A percentile compares a stretch with the other conserved stretches of the same genome.
Evolutionary conservation across 2,329 filamentous ascomycete species (phyloP).

Genomic region (Cordyceps farinosa): DNA sequence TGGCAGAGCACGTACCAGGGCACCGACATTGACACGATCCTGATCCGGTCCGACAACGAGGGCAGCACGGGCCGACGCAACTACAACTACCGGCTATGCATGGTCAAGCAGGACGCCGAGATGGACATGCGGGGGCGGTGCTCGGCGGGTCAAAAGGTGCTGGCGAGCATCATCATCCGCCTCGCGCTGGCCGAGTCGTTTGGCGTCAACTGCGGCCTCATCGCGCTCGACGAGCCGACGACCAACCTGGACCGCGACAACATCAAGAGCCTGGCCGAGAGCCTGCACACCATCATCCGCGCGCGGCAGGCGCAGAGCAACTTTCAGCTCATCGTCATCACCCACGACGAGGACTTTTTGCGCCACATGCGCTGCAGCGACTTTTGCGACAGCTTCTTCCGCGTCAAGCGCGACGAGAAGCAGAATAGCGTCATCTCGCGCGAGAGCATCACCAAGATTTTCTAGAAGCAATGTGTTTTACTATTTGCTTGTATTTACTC

Average conservation of each 20-base stretch:
- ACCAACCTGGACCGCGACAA: constrained; percentile 96
- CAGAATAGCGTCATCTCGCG: constrained; percentile 86
- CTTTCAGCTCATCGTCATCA: constrained; percentile 98
- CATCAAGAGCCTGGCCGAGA: constrained; percentile 81
- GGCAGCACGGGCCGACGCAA: constrained; percentile 66
- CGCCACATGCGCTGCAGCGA: constrained; percentile 90
- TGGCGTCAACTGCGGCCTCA: constrained; percentile 90
- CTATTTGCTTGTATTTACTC: no score
- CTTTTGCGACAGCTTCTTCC: constrained; percentile 88
- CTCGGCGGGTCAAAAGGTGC: constrained; percentile 92
- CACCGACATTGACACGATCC: constrained; percentile 93
- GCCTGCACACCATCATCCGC: constrained; percentile 82
- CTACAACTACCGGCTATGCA: constrained; percentile 97
- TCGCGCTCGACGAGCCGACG: constrained; percentile 94
- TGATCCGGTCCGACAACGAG: constrained; percentile 90
- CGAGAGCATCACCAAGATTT: constrained; percentile 54
- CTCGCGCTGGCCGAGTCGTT: constrained; percentile 95
- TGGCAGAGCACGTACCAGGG: constrained; percentile 97
- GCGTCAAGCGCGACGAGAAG: constrained; percentile 74
- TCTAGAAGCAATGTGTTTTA: constrained; percentile 23
- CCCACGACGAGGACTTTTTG: constrained; percentile 95
- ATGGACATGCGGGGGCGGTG: constrained; percentile 99
- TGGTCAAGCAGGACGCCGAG: constrained; percentile 95
- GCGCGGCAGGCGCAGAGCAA: constrained; percentile 81
- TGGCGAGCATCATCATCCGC: constrained; percentile 96